phyloP scores from a whole-genome alignment of 106 monocot genomes.

The Acanthochlamys bracteata region DNA sequence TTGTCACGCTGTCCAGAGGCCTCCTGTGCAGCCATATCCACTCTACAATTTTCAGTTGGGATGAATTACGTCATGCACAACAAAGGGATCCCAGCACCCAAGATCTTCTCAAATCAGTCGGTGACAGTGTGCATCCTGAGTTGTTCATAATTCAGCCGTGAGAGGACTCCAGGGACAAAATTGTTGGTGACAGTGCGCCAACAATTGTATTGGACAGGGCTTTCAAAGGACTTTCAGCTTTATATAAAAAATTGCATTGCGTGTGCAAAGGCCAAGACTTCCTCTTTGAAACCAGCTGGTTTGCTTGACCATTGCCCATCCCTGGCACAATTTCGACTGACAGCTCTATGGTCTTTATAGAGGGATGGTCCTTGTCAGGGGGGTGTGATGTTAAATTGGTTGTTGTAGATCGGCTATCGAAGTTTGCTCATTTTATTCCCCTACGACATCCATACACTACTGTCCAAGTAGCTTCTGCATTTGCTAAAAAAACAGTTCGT shows the following conservation, averaged over 20 bases:
- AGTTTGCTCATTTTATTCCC: neutral
- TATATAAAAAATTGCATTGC: too few relatives aligned
- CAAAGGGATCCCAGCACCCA: too few relatives aligned
- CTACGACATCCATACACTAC: neutral
- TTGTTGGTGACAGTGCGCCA: neutral
- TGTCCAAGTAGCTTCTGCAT: neutral
- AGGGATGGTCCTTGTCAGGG: neutral
- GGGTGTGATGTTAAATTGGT: neutral
- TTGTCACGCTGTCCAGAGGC: neutral
- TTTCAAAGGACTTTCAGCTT: neutral
- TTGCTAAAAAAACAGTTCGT: neutral
- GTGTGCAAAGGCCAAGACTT: too few relatives aligned
- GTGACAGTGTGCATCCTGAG: too few relatives aligned
- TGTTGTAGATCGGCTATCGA: neutral
- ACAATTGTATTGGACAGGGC: neutral
- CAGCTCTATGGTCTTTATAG: slow-evolving; percentile 6
- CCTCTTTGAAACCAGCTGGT: neutral
- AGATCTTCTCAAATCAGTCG: too few relatives aligned
- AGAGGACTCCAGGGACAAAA: neutral
- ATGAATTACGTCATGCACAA: too few relatives aligned
- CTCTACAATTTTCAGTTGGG: too few relatives aligned
- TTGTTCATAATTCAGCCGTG: neutral
- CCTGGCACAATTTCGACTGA: neutral
- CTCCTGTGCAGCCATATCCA: too few relatives aligned
- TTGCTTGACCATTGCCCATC: slow-evolving; percentile 5